phyloP scores from a whole-genome alignment of 305 asterid species.

The Stenogyne calaminthoides region DNA sequence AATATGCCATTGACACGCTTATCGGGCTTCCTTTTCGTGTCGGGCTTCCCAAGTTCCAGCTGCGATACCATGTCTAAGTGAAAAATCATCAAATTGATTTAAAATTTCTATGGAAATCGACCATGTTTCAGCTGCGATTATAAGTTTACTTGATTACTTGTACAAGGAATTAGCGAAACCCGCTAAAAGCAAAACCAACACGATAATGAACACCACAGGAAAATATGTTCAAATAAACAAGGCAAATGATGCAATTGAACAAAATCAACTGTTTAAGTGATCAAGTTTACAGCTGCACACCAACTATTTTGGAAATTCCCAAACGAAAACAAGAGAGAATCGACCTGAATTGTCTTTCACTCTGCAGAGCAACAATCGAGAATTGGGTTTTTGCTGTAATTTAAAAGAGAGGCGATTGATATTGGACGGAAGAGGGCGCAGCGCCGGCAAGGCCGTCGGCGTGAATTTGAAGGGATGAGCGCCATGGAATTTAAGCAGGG shows the following conservation, averaged over 20 bases:
- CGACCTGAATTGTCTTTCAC: constrained; percentile 44
- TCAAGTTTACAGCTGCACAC: constrained; percentile 17
- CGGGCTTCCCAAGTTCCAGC: constrained; percentile 78
- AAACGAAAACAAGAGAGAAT: constrained; percentile 20
- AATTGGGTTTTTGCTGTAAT: constrained; percentile 23
- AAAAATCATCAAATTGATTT: constrained; percentile 49
- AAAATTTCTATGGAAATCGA: constrained; percentile 20
- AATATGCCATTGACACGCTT: constrained; percentile 84
- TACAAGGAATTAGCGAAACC: neutral
- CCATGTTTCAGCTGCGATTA: neutral
- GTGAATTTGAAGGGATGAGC: constrained; percentile 29
- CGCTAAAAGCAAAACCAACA: too few relatives aligned
- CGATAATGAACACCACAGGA: neutral
- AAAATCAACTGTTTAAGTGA: neutral
- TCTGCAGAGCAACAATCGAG: constrained; percentile 35
- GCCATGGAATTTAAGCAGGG: constrained; percentile 33
- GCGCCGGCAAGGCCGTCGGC: constrained; percentile 34
- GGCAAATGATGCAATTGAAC: neutral
- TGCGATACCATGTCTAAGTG: constrained; percentile 77
- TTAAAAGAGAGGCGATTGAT: constrained; percentile 16
- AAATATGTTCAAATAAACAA: neutral
- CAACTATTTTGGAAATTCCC: constrained; percentile 32
- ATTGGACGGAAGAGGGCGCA: constrained; percentile 23
- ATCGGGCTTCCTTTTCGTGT: constrained; percentile 52
- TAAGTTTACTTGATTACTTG: constrained; percentile 21